Conservation (phyloP, 495 filamentous ascomycete genomes). For the Aspergillus homomorphus region DNA sequence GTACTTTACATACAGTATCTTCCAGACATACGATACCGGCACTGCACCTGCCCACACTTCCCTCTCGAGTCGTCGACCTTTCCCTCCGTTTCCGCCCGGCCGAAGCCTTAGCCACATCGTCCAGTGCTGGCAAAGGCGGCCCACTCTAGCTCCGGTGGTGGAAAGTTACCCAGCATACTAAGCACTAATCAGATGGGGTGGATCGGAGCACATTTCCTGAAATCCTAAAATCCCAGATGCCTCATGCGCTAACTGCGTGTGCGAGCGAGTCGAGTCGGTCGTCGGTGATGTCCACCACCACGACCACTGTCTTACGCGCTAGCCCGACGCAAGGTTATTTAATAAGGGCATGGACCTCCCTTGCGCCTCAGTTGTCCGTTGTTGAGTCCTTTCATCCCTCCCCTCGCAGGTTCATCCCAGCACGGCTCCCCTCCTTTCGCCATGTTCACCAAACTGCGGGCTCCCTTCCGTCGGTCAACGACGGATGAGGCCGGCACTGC, state of each 20-base stretch:
- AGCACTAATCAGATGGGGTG: not conserved
- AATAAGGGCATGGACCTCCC: not conserved
- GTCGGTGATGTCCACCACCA: not conserved
- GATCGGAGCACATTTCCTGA: not conserved
- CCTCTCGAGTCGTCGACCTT: no score
- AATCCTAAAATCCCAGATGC: not conserved
- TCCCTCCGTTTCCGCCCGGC: no score
- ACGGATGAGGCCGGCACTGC: not conserved
- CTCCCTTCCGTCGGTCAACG: not conserved
- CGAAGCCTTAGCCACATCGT: not conserved
- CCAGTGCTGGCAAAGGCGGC: not conserved
- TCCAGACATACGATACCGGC: no score
- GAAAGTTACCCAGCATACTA: not conserved
- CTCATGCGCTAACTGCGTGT: no score
- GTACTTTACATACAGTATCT: no score
- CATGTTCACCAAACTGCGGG: not conserved
- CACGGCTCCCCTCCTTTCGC: not conserved
- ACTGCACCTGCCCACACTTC: no score
- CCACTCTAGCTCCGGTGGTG: not conserved
- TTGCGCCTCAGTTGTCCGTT: not conserved
- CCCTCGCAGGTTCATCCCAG: not conserved
- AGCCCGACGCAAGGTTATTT: not conserved
- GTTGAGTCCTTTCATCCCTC: not conserved
- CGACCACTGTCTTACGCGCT: not conserved
- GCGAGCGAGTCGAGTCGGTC: no score